Percentiles rank a stretch among this genome's conserved stretches.
phyloP scores from a whole-genome alignment of 2,329 filamentous ascomycete genomes.

The Alternaria ventricosa region DNA sequence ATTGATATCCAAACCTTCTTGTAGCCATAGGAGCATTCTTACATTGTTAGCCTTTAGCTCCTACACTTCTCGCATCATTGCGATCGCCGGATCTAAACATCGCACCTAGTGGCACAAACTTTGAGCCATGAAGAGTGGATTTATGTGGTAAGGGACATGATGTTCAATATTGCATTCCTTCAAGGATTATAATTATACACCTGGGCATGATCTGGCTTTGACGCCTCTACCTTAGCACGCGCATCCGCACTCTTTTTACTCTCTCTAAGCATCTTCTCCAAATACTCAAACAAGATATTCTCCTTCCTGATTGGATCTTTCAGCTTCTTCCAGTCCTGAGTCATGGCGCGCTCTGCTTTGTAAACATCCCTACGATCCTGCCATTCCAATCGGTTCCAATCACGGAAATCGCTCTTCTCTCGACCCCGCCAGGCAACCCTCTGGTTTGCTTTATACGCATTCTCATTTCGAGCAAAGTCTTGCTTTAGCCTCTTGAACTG shows the following conservation, averaged over 20 bases:
- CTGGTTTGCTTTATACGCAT: not conserved
- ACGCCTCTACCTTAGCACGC: not conserved
- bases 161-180: not conserved
- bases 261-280: not conserved
- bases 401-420: not conserved
- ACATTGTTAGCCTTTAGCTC: not conserved
- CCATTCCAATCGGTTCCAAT: not conserved
- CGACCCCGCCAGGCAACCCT: not conserved
- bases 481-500: not conserved
- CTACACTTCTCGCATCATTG: not conserved
- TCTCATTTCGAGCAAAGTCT: not conserved
- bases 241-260: not conserved
- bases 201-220: not conserved
- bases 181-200: no score
- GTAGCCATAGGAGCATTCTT: not conserved
- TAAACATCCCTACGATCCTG: not conserved
- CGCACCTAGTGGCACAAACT: not conserved
- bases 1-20: not conserved
- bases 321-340: not conserved
- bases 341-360: not conserved
- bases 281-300: not conserved
- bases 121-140: no score
- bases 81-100: not conserved
- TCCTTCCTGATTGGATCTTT: not conserved
- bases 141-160: accelerated